These are phyloP conservation scores for Beta vulgaris DNA, from an alignment of 148 eudicot genomes.

Conservation along the genomic window DNA sequence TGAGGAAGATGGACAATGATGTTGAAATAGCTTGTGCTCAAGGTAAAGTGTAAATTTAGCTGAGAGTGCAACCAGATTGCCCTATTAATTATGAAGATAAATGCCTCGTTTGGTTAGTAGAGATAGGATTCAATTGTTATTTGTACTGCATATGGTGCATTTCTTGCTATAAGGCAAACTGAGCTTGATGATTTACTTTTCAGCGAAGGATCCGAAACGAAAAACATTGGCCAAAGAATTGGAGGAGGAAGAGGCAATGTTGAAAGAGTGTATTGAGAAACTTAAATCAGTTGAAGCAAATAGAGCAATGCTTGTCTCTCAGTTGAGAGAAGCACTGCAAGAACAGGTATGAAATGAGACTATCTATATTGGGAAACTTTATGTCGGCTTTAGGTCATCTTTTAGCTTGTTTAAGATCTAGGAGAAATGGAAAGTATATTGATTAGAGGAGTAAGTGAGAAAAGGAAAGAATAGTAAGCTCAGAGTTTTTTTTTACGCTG, in stretches of 20 bases:
- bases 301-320: conserved; percentile 70
- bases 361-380: conserved; percentile 10
- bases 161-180: conserved; percentile 8
- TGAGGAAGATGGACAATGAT: conserved; percentile 83
- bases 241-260: conserved; percentile 66
- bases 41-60: conserved; percentile 42
- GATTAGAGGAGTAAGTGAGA: neutral
- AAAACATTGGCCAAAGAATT: conserved; percentile 66
- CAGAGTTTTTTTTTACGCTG: neutral
- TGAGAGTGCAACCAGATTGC: neutral
- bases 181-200: conserved; percentile 24
- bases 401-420: neutral
- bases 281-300: conserved; percentile 79
- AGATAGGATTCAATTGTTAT: neutral
- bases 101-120: neutral
- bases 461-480: neutral
- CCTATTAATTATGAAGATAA: neutral
- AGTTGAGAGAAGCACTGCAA: conserved; percentile 69
- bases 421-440: neutral
- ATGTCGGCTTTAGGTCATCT: conserved; percentile 2
- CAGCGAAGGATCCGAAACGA: conserved; percentile 84
- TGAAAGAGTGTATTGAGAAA: conserved; percentile 75
- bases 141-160: conserved; percentile 2
- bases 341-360: conserved; percentile 63
- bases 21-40: conserved; percentile 68